Conservation (phyloP, 2,329 filamentous ascomycete species). For the Dothistroma septosporum region DNA sequence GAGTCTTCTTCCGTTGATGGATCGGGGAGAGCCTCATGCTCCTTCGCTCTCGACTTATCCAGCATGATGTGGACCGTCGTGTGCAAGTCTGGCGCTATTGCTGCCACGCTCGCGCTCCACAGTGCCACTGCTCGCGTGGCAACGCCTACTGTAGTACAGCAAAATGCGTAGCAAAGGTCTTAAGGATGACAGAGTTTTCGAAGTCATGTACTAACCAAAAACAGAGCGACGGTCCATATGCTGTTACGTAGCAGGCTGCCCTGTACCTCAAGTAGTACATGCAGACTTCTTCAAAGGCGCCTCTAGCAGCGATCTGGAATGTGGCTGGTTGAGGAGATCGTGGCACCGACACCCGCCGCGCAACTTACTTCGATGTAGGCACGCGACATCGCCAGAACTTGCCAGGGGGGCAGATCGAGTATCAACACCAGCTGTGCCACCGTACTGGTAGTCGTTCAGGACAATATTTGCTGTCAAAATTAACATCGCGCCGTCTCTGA, state of each 20-base stretch:
- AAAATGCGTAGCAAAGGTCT: not conserved
- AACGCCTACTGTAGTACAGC: not conserved
- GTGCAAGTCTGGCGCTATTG: not conserved
- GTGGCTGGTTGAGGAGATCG: not conserved
- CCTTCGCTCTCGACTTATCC: not conserved
- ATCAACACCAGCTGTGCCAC: not conserved
- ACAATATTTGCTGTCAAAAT: not conserved
- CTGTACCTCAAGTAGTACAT: not conserved
- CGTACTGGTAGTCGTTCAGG: not conserved
- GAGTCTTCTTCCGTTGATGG: not conserved
- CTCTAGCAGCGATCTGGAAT: slow-evolving; percentile 3
- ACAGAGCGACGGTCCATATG: not conserved
- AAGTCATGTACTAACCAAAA: not conserved
- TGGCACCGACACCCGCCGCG: not conserved
- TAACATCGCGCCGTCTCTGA: not conserved
- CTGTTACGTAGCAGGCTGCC: not conserved
- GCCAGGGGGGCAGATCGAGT: not conserved
- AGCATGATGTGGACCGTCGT: not conserved
- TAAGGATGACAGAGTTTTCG: not conserved
- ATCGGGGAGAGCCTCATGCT: not conserved
- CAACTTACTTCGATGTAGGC: not conserved
- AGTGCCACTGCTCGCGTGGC: not conserved
- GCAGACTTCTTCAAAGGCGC: not conserved
- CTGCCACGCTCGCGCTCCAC: not conserved
- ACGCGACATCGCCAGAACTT: not conserved